Percentiles rank a stretch among this genome's conserved stretches.
Conservation (phyloP, 164 flowering plant genomes). For the Saururus chinensis region DNA sequence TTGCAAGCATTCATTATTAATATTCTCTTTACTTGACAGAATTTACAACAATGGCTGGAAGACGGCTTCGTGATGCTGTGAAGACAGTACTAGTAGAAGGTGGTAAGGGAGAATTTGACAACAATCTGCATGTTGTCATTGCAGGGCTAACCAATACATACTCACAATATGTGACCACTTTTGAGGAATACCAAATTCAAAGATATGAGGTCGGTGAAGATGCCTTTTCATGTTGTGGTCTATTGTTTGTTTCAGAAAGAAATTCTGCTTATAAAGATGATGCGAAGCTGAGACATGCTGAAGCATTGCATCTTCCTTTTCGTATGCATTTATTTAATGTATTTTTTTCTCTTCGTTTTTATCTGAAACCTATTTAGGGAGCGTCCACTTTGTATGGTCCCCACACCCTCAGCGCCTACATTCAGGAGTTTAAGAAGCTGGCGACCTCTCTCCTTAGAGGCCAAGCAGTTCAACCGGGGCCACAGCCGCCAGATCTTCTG, state of each 20-base stretch:
- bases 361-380: constrained; percentile 35
- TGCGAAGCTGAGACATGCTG: too few species aligned
- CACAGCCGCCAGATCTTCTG: constrained; percentile 84
- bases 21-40: constrained; percentile 33
- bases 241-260: too few species aligned
- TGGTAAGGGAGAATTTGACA: constrained; percentile 27
- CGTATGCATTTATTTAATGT: too few species aligned
- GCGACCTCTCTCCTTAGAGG: constrained; percentile 55
- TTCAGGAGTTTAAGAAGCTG: constrained; percentile 88
- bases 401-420: constrained; percentile 85
- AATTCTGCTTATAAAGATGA: too few species aligned
- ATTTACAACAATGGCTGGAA: constrained; percentile 98
- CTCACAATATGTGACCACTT: constrained; percentile 90
- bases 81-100: constrained; percentile 43
- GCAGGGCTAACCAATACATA: constrained; percentile 91
- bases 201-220: constrained; percentile 77
- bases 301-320: too few species aligned
- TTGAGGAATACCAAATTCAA: constrained; percentile 87
- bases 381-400: constrained; percentile 94
- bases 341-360: not conserved
- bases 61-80: constrained; percentile 96
- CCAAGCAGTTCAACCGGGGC: constrained; percentile 40
- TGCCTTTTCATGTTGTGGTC: not conserved
- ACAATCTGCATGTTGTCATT: constrained; percentile 68
- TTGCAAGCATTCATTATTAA: not conserved